A percentile compares a stretch with the other conserved stretches of the same genome.
These are phyloP conservation scores for Cercospora janseana DNA, from an alignment of 2,329 filamentous ascomycete genomes.

Conservation along the genomic window DNA sequence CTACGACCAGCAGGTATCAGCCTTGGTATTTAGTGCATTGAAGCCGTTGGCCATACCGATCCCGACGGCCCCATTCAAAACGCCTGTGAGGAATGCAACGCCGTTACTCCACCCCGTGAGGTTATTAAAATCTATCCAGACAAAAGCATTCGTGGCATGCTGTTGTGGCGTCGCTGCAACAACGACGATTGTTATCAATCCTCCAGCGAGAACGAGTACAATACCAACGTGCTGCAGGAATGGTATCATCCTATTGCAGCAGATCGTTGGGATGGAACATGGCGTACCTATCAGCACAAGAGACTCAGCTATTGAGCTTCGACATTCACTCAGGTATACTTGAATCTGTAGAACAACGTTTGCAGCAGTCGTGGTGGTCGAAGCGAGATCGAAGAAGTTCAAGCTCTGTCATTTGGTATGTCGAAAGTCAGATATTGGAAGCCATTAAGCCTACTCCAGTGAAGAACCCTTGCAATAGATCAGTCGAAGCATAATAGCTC, in stretches of 20 bases:
- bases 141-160: constrained; percentile 50
- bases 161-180: constrained; percentile 53
- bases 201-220: constrained; percentile 48
- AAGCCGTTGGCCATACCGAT: no score
- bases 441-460: constrained; percentile 28
- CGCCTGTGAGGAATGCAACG: constrained; percentile 39
- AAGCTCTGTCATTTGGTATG: constrained; percentile 15
- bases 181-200: constrained; percentile 39
- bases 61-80: constrained; percentile 41
- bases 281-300: constrained; percentile 45
- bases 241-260: constrained; percentile 55
- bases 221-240: constrained; percentile 55
- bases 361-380: constrained; percentile 57
- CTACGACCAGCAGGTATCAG: background rate
- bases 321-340: no score
- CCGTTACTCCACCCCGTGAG: constrained; percentile 51
- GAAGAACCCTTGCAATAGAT: constrained; percentile 36
- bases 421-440: background rate
- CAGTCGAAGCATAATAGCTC: background rate
- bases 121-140: constrained; percentile 43
- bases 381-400: constrained; percentile 58
- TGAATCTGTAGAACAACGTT: constrained; percentile 60
- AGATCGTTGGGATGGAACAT: constrained; percentile 58
- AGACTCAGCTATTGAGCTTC: no score
- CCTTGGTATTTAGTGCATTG: no score